Evolutionary conservation across 495 filamentous ascomycete species (phyloP), one percentile per base, ranked within the genome.

Genomic region (Tuber umbilicatum): DNA sequence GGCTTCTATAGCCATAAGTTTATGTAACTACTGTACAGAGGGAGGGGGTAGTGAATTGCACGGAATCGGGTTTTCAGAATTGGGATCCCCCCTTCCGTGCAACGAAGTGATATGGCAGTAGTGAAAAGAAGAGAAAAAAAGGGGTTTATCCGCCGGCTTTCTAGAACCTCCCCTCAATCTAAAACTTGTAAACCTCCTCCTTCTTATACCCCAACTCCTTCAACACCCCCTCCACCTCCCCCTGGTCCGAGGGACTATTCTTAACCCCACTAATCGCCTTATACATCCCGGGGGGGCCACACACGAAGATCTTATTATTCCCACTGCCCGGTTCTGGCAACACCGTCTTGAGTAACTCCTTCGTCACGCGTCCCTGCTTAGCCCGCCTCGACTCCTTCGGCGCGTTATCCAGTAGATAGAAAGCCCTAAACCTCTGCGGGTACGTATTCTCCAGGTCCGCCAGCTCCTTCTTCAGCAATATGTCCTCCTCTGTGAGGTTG

Each of bases 101-200:
- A 35, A 64, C 3, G 3, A 64, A 31, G 55, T 35, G 55, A 31
- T 64, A 64, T 64, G 14, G 6, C 12, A 27, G n/a, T 50, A n/a
- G 50, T 27, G 50, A 60, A 60, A 14, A n/a, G 10, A 27, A 3
- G 7, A 27, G 2, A 60, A 27, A 60, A 27, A 27, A 60, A 27
- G 23, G 35, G 31, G 50, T 14, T 17, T 35, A 35, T 7, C 27
- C 2, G 27, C 14, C 14, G 12, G 31, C 4, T 5, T 64, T 64
- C 31, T 64, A 5, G 5, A 35, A 5, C 55, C 12, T 17, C 55
- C 27, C 10, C 31, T 35, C 23, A 35, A 60, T 84, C 81, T 92
- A 99, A 84, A 99, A 99, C 87, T 99, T 99, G 87, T 92, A 98
- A 39, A 99, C 96, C 87, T 99, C 96, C 68, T 97, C 95, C 85